phyloP scores from a whole-genome alignment of 495 filamentous ascomycete genomes.

The Neohortaea acidophila region DNA sequence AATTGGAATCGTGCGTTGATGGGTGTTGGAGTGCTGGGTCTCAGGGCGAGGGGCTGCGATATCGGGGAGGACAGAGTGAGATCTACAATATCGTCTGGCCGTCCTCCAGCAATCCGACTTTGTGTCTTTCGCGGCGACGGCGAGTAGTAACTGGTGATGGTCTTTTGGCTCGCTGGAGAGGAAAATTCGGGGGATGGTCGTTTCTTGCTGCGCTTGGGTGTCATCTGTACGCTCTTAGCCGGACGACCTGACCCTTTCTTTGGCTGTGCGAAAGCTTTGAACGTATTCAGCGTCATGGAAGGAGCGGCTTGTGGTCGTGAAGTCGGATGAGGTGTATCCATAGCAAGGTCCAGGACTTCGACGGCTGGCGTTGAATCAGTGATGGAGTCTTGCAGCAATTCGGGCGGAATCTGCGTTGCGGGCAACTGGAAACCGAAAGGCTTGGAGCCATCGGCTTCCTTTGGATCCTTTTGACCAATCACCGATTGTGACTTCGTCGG shows the following conservation, averaged over 20 bases:
- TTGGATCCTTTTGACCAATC: too few species aligned
- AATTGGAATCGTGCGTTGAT: constrained; percentile 6
- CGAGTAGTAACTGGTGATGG: constrained; percentile 11
- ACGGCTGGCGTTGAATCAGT: too few species aligned
- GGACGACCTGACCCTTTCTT: too few species aligned
- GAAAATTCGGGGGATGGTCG: constrained; percentile 5
- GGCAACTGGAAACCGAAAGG: constrained; percentile 8
- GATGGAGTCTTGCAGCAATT: neutral
- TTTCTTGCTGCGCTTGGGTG: constrained; percentile 9
- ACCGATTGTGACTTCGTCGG: too few species aligned
- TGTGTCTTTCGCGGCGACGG: constrained; percentile 14
- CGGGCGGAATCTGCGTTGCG: constrained; percentile 3
- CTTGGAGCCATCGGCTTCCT: too few species aligned
- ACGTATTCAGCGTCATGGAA: neutral
- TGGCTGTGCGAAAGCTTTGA: too few species aligned
- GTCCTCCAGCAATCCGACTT: neutral
- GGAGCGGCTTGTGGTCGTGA: neutral
- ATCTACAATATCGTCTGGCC: constrained; percentile 9
- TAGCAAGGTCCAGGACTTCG: constrained; percentile 1
- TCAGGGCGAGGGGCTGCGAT: too few species aligned
- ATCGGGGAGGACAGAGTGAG: constrained; percentile 17
- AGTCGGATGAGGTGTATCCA: neutral
- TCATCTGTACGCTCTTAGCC: neutral
- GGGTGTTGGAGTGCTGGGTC: constrained; percentile 7
- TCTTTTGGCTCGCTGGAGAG: constrained; percentile 11